These are phyloP conservation scores for Xanthoparmelia taractica DNA, from an alignment of 495 filamentous ascomycete genomes.

Conservation along the genomic window DNA sequence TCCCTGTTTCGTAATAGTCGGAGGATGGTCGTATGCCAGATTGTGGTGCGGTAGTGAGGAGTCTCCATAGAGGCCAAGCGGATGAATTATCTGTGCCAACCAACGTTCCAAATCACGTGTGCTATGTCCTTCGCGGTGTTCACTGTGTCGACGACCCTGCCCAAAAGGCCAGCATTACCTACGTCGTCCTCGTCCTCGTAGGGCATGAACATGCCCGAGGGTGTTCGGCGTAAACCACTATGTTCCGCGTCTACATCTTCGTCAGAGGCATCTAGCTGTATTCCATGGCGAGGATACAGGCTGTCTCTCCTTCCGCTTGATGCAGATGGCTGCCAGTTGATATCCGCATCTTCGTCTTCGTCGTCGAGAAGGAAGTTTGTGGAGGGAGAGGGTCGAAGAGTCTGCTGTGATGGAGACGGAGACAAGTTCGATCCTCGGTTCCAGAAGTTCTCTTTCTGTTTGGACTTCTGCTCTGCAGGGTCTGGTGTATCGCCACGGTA, in stretches of 20 bases:
- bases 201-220: constrained; percentile 81
- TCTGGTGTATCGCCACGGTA: constrained; percentile 76
- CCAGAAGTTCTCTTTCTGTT: constrained; percentile 45
- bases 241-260: constrained; percentile 32
- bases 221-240: constrained; percentile 57
- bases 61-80: neutral
- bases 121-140: constrained; percentile 95
- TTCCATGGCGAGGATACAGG: constrained; percentile 16
- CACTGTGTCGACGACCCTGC: constrained; percentile 82
- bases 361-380: constrained; percentile 64
- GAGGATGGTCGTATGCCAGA: neutral
- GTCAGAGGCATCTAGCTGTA: constrained; percentile 16
- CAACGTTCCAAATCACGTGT: constrained; percentile 97
- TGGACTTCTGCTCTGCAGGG: constrained; percentile 43
- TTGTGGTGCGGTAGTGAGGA: neutral
- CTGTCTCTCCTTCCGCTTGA: constrained; percentile 21
- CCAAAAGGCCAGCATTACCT: constrained; percentile 56
- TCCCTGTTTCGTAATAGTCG: neutral
- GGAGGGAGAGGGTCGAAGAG: constrained; percentile 61
- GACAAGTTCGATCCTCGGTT: constrained; percentile 41
- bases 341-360: constrained; percentile 54
- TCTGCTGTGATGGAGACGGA: constrained; percentile 71
- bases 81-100: constrained; percentile 66
- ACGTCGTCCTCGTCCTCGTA: constrained; percentile 61
- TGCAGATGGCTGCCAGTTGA: constrained; percentile 41